Evolutionary conservation across 495 filamentous ascomycete genomes (phyloP).

Genomic region (Hypomontagnella monticulosa): DNA sequence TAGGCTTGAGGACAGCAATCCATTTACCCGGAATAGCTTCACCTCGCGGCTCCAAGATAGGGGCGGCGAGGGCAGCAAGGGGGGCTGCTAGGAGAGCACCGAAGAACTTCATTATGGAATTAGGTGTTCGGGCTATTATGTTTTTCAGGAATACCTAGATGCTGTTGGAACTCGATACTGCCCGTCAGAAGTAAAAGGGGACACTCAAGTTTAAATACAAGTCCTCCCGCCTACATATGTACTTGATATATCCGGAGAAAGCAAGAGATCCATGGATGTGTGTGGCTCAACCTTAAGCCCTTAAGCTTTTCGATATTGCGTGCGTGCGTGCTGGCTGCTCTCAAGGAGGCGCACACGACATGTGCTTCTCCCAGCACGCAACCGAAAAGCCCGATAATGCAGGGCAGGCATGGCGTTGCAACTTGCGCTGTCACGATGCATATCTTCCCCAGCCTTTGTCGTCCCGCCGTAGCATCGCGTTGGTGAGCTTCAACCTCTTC

Average conservation of each 20-base stretch:
- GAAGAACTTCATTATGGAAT: conserved; percentile 42
- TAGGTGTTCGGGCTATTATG: not conserved
- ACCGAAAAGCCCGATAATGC: conserved; percentile 10
- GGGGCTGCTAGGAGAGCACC: conserved; percentile 27
- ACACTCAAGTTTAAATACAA: not conserved
- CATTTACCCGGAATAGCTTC: conserved; percentile 60
- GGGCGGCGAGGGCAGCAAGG: conserved; percentile 40
- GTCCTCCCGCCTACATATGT: not conserved
- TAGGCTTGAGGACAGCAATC: conserved; percentile 64
- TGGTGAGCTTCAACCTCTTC: not conserved
- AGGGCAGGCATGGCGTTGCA: conserved; percentile 25
- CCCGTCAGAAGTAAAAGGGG: conserved; percentile 7
- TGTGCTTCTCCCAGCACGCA: conserved; percentile 18
- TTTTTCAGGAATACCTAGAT: not conserved
- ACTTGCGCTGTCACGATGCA: conserved; percentile 23
- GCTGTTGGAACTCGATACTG: not conserved
- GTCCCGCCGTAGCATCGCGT: conserved; percentile 19
- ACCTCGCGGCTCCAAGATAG: conserved; percentile 47
- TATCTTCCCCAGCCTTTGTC: conserved; percentile 9
- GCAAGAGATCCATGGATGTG: not conserved
- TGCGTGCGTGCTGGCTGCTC: conserved; percentile 8
- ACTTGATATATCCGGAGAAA: conserved; percentile 7
- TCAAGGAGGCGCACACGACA: conserved; percentile 12
- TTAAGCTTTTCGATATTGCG: conserved; percentile 23
- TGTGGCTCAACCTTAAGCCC: conserved; percentile 31